Base-by-base conservation (phyloP, 2,329 filamentous ascomycete species). In the Fusarium beomiforme region DNA sequence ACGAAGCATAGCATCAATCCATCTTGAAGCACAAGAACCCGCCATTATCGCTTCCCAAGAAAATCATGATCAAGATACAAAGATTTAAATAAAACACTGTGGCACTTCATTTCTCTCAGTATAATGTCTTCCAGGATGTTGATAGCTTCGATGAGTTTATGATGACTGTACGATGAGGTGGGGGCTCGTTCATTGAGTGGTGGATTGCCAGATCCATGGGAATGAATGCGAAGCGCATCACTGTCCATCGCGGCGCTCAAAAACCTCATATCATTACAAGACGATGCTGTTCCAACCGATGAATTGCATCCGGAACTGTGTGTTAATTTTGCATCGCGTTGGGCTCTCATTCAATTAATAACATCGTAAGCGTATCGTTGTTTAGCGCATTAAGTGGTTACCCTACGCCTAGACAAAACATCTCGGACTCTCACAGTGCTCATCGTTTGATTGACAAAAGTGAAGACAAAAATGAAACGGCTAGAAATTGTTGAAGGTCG, bases 21-120 rank as follows among this genome's bases (percentile, higher is more conserved):
- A 13, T 33, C 11, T 7, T 9, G 11, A 33, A 33, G 3, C 1
- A 0, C 23, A 12, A 16, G 6, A 2, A 12, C 13, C 16, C 7
- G 6, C 2, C 0, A 4, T 21, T 3, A 4, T 31, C 14, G 6
- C 29, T n/a, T 31, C n/a, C n/a, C 1, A 10, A 12, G 14, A 21
- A 19, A 31, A 21, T 9, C 9, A 3, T 19, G 1, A 31, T 31
- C 9, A 8, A 2, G 8, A 4, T 17, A n/a, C 8, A 23, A 3
- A 14, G 16, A 6, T 14, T 14, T 7, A 23, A 23, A 9, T 7
- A 1, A 23, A 8, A 29, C 26, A 29, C 6, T 6, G 6, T 9
- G 6, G 26, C 26, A 29, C 26, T 29, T 29, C 26, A 29, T 29
- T 9, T 29, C 26, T 9, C 26, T 29, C 26, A 29, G 9, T 6